These are phyloP conservation scores for Gossypium stocksii DNA, from an alignment of 345 rosid species.

Conservation along the genomic window DNA sequence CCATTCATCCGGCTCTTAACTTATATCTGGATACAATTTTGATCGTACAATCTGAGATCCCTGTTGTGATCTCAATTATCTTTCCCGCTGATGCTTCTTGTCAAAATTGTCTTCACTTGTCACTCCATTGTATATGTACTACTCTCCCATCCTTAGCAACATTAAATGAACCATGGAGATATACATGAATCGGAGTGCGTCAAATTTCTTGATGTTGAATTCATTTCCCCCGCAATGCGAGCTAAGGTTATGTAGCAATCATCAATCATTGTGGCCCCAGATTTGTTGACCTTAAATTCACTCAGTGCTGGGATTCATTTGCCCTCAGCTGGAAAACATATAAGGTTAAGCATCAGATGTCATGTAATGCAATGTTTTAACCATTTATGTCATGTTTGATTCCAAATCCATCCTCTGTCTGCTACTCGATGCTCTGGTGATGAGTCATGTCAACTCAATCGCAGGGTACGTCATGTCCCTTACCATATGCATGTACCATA, in stretches of 20 bases:
- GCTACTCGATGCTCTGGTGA: background rate
- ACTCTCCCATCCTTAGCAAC: background rate
- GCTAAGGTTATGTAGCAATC: background rate
- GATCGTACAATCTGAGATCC: no score
- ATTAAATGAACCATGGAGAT: background rate
- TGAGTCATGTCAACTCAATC: background rate
- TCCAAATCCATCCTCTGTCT: background rate
- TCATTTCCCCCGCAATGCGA: background rate
- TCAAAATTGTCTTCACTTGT: background rate
- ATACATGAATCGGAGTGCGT: background rate
- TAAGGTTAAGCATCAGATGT: background rate
- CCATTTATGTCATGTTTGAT: conserved; percentile 2
- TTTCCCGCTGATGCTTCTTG: background rate
- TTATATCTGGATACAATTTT: no score
- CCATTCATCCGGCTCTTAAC: no score
- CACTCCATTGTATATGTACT: background rate
- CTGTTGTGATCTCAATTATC: background rate
- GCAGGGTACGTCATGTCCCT: background rate
- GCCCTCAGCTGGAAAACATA: background rate
- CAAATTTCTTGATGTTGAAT: background rate
- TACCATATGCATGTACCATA: background rate
- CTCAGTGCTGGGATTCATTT: background rate
- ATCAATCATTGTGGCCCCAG: background rate
- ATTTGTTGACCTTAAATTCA: background rate
- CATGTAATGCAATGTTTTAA: background rate